These are phyloP conservation scores for Blumeriella jaapii DNA, from an alignment of 2,329 filamentous ascomycete genomes.

Conservation along the genomic window DNA sequence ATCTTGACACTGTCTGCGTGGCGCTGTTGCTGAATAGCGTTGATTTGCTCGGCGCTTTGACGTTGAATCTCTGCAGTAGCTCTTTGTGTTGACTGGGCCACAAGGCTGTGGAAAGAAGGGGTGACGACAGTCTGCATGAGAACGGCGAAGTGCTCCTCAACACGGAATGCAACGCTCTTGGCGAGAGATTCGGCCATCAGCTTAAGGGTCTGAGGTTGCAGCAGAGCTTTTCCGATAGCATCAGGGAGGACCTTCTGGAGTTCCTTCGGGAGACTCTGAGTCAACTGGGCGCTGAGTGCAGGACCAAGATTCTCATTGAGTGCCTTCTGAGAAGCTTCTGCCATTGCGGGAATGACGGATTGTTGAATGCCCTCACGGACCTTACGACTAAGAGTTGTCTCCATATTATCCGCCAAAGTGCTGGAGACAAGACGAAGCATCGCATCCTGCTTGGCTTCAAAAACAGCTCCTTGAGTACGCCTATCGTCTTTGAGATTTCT, in stretches of 20 bases:
- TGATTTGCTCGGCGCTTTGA: slow-evolving; percentile 30
- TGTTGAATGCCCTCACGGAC: slow-evolving; percentile 55
- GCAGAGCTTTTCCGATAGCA: slow-evolving; percentile 54
- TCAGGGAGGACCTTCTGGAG: slow-evolving; percentile 59
- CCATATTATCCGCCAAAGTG: slow-evolving; percentile 59
- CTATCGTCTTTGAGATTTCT: slow-evolving; percentile 57
- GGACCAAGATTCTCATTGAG: slow-evolving; percentile 62
- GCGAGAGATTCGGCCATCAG: slow-evolving; percentile 61
- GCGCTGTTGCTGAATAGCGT: slow-evolving; percentile 22
- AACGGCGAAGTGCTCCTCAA: slow-evolving; percentile 58
- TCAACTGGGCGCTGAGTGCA: slow-evolving; percentile 36
- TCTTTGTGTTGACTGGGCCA: slow-evolving; percentile 55
- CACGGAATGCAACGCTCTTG: slow-evolving; percentile 50
- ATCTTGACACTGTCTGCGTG: slow-evolving; percentile 46
- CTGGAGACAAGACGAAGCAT: slow-evolving; percentile 56
- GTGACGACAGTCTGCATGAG: slow-evolving; percentile 52
- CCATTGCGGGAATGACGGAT: slow-evolving; percentile 64
- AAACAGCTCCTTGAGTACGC: slow-evolving; percentile 49
- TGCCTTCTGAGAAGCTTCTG: slow-evolving; percentile 52
- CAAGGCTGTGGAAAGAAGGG: slow-evolving; percentile 53
- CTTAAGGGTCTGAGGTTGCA: slow-evolving; percentile 62
- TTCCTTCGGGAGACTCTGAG: slow-evolving; percentile 42
- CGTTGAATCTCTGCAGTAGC: slow-evolving; percentile 58
- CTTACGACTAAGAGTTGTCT: slow-evolving; percentile 35
- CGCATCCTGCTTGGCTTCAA: slow-evolving; percentile 55